Conservation (phyloP, 805 yeast genomes). For the Saccharomycopsis oosterbeekiorum region DNA sequence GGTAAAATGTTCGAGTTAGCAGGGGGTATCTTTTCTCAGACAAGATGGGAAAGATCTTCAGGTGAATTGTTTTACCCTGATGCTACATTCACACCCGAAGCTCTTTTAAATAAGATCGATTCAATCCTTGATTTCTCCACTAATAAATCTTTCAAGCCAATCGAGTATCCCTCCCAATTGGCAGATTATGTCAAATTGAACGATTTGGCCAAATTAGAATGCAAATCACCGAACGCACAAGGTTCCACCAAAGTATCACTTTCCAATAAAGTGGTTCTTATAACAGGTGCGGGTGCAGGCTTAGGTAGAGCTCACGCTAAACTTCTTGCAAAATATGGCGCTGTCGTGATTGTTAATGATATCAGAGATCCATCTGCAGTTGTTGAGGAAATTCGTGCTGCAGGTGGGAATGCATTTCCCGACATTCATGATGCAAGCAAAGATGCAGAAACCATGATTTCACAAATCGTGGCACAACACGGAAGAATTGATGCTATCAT, state of each 20-base stretch:
- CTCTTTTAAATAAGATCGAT: constrained; percentile 57
- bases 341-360: constrained; percentile 91
- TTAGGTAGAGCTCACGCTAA: constrained; percentile 86
- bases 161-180: constrained; percentile 60
- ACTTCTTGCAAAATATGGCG: constrained; percentile 82
- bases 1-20: constrained; percentile 87
- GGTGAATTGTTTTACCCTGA: constrained; percentile 82
- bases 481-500: constrained; percentile 80
- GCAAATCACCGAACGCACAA: constrained; percentile 47
- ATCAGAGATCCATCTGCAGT: constrained; percentile 63
- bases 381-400: constrained; percentile 61
- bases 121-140: constrained; percentile 51
- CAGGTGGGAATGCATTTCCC: constrained; percentile 75
- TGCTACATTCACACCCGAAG: constrained; percentile 71
- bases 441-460: constrained; percentile 64
- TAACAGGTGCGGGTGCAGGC: constrained; percentile 95
- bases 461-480: constrained; percentile 64
- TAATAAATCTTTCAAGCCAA: constrained; percentile 42
- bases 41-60: constrained; percentile 89
- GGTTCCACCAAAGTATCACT: constrained; percentile 49
- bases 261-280: constrained; percentile 75
- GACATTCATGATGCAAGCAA: constrained; percentile 75
- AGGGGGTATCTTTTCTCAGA: constrained; percentile 85
- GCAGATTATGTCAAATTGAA: constrained; percentile 61
- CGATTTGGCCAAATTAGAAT: constrained; percentile 34